Conservation (phyloP, 2,329 filamentous ascomycete genomes). For the Aspergillus arachidicola region DNA sequence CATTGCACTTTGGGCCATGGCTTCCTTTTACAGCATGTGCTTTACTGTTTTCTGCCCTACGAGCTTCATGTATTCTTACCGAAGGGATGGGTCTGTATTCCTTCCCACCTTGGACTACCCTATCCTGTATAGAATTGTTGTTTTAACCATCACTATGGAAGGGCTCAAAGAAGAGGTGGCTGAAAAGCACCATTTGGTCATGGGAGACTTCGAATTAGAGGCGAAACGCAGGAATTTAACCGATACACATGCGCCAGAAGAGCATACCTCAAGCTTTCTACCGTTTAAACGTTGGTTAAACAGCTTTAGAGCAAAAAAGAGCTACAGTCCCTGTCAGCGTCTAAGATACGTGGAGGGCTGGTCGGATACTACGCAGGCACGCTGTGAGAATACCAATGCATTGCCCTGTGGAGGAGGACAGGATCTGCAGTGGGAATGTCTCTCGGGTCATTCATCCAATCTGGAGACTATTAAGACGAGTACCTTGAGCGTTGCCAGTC, state of each 20-base stretch:
- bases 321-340: constrained; percentile 17
- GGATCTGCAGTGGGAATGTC: constrained; percentile 57
- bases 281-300: constrained; percentile 44
- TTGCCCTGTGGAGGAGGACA: constrained; percentile 24
- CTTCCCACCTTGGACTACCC: not conserved
- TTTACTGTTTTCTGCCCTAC: not conserved
- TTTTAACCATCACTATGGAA: constrained; percentile 11
- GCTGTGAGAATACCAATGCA: constrained; percentile 18
- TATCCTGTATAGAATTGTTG: not conserved
- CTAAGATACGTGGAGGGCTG: constrained; percentile 41
- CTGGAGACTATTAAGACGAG: constrained; percentile 81
- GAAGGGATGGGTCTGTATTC: not conserved
- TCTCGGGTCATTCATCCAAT: constrained; percentile 77
- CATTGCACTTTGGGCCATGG: constrained; percentile 1
- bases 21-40: constrained; percentile 5
- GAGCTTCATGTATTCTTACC: not conserved
- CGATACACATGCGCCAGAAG: constrained; percentile 5
- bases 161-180: constrained; percentile 14
- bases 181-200: constrained; percentile 1
- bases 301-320: constrained; percentile 36
- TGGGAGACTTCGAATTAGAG: not conserved
- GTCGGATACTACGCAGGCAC: constrained; percentile 29
- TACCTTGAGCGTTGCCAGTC: constrained; percentile 73
- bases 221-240: not conserved
- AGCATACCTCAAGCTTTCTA: constrained; percentile 16